Evolutionary conservation across 2,329 filamentous ascomycete genomes (phyloP), one percentile per base, ranked within the genome.

Genomic region (Pseudogymnoascus verrucosus): DNA sequence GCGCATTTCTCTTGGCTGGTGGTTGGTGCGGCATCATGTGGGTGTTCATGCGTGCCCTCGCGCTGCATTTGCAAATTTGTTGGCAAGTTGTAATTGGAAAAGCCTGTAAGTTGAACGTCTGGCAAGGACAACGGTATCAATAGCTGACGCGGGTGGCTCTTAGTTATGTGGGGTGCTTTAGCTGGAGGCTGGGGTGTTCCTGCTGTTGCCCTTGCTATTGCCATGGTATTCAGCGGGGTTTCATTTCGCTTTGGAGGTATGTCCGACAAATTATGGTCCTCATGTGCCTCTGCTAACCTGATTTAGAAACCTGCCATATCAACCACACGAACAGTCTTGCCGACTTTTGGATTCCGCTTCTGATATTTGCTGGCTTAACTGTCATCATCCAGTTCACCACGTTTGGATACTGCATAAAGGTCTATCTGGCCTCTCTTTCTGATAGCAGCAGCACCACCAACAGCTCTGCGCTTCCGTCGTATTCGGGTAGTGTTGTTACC

Each of bases 51-150:
- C 87, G 95, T 67, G 90, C 93, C 0, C 78, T 98, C 36, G 96
- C 92, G 4, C 88, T 99, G 70, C 95, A 99, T 76, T 85, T 99
- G 26, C 95, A 98, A 76, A 97, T 99, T 68, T 97, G 93, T 79
- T 99, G 95, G 95, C 92, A 98, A 75, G 83, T 96, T 36, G 86
- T 93, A 6, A 90, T 96, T 3, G 95, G 95, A 40, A 84, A 87
- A 51, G 89, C 84, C 70, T 98, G 51, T 57, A 57, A 21, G 51
- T 57, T 57, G 16, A 57, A 34, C 16, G n/a, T 21, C n/a, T 12
- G 28, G 34, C 28, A 21, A 21, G 28, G 16, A 57, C 51, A 34
- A 6, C 8, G n/a, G 51, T 19, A 57, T 57, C 34, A 34, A 57
- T 36, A 14, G n/a, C 51, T 57, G 16, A 57, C 28, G 28, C 51